A percentile compares a stretch with the other conserved stretches of the same genome.
Evolutionary conservation across 2,329 filamentous ascomycete species (phyloP).

Genomic region (Colletotrichum caudatum): DNA sequence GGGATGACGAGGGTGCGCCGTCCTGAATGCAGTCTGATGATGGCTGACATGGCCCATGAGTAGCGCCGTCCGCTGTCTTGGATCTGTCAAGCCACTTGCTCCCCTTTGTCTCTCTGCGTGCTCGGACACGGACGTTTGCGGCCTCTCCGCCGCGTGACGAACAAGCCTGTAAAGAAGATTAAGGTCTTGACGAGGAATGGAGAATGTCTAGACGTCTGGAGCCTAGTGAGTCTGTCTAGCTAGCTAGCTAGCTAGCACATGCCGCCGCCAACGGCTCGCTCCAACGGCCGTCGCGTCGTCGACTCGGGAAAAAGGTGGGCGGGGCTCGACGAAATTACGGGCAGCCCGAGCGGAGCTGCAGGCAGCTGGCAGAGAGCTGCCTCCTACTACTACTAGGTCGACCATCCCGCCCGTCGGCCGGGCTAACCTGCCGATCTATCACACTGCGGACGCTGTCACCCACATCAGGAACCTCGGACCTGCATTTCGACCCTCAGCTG

Average conservation of each 20-base stretch:
- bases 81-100: constrained; percentile 15
- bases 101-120: constrained; percentile 34
- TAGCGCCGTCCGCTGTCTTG: constrained; percentile 33
- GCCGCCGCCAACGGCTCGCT: constrained; percentile 19
- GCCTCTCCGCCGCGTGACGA: constrained; percentile 2
- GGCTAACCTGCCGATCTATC: constrained; percentile 17
- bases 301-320: background rate
- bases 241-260: constrained; percentile 5
- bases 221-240: too few species aligned
- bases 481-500: constrained; percentile 35
- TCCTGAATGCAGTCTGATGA: constrained; percentile 33
- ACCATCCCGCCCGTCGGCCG: background rate
- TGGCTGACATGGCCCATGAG: constrained; percentile 7
- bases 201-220: constrained; percentile 12
- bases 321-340: too few species aligned
- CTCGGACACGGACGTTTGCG: constrained; percentile 31
- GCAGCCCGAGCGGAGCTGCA: background rate
- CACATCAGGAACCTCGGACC: constrained; percentile 24
- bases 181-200: constrained; percentile 23
- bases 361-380: constrained; percentile 9
- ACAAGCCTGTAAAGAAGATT: constrained; percentile 17
- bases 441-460: constrained; percentile 16
- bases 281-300: constrained; percentile 12
- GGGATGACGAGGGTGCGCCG: constrained; percentile 29
- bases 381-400: background rate